phyloP scores from a whole-genome alignment of 495 filamentous ascomycete genomes.

The Evernia prunastri region DNA sequence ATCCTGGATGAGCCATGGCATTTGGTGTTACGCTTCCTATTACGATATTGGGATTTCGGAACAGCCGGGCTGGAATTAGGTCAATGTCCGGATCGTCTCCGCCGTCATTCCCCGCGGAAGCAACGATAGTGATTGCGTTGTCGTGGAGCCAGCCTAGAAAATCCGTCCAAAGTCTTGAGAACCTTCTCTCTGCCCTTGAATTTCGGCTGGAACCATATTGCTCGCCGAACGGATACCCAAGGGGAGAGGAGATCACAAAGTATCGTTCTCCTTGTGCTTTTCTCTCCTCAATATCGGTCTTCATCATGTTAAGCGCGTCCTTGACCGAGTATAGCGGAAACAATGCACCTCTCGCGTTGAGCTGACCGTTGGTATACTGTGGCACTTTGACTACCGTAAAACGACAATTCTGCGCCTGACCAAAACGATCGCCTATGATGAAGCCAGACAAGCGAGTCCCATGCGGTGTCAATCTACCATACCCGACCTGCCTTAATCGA shows the following conservation, averaged over 20 bases:
- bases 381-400: neutral
- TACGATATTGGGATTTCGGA: neutral
- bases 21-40: neutral
- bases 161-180: neutral
- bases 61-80: neutral
- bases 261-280: neutral
- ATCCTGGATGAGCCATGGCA: neutral
- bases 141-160: neutral
- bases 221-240: neutral
- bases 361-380: neutral
- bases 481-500: neutral
- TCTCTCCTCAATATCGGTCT: neutral
- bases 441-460: slow-evolving; percentile 1
- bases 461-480: neutral
- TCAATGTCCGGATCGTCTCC: neutral
- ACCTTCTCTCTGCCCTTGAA: neutral
- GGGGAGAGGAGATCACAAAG: neutral
- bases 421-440: neutral
- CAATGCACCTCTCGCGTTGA: neutral
- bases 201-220: neutral
- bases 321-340: neutral
- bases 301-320: neutral
- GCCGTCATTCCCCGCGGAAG: neutral
- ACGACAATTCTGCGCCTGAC: neutral
- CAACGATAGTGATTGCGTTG: neutral